Evolutionary conservation across 768 basidiomycete species (phyloP), one percentile per base, ranked within the genome.

Genomic region (Butyriboletus loyo): DNA sequence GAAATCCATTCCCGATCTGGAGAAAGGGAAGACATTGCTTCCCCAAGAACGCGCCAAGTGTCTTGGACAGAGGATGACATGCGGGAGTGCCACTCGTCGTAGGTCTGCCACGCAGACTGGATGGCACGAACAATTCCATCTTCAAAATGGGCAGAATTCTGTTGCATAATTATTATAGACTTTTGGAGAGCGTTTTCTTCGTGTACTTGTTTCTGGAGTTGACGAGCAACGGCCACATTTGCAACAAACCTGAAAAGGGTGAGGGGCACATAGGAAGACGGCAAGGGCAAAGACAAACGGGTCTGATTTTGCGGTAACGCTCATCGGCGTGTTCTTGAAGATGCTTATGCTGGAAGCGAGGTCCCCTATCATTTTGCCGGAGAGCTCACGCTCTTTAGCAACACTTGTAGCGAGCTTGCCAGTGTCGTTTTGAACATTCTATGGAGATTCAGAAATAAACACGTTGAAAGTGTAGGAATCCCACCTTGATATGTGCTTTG

Each of bases 151-250:
- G 95, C 96, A 15, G 87, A 90, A 68, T 96, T 96, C 59, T 95
- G 93, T 63, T 99, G 96, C 84, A 96, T 98, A 69, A 99, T 95
- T 65, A 99, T 86, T 64, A 98, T 90, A 3, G 88, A 91, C 69
- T 98, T 99, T 73, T 99, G 96, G 14, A 99, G 84, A 0, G 94
- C 85, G 66, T 99, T 99, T 73, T 99, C 97, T 73, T 97, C 96
- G 72, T 93, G 85, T 40, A 98, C 91, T 73, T 98, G 95, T 60
- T 89, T 91, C 57, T 85, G 81, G 15, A 97, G 83, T 67, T 97
- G 93, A 46, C 81, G 85, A 19, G 77, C 69, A 34, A 96, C 93
- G 50, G 81, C 75, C 50, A 77, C 73, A 67, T 93, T 92, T 52
- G 82, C 77, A 43, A 90, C 77, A 66, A 79, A 88, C 11, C 84